Evolutionary conservation across 2,329 filamentous ascomycete species (phyloP), one percentile per base, ranked within the genome.

Genomic region (Aureobasidium musti): DNA sequence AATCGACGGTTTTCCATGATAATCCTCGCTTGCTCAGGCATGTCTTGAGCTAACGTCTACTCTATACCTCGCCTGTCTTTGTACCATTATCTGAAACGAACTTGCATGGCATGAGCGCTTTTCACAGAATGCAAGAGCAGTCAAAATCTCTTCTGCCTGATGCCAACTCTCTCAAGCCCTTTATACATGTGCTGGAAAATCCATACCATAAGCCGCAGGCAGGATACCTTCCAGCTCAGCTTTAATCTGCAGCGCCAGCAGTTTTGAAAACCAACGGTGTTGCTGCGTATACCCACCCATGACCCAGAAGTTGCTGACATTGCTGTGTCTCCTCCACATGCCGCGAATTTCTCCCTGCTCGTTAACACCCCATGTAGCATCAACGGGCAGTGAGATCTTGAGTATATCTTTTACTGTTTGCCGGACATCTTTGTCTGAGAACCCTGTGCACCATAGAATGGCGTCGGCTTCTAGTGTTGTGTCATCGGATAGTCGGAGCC

Each of bases 281-380:
- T 60, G 56, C 56, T 60, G 56, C 17, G 56, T 60, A 33, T 45
- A 60, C 11, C 56, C 56, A 30, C 56, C 37, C 56, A 60, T 60
- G 8, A 60, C 28, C 56, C 56, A 60, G 13, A 28, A 60, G 28
- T 60, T 60, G 21, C 33, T 23, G 13, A 60, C 56, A 13, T 21
- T 13, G 11, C n/a, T 28, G 14, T 60, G 56, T 8, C 56, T 39
- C 56, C 17, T 60, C 56, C 56, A 60, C 56, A 60, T 28, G 10
- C 56, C 56, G 5, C 56, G 37, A 8, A 60, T n/a, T 5, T 60
- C 37, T 5, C 56, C 56, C 28, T 60, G 21, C 2, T 28, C 23
- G 11, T 60, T 26, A 17, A 60, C 56, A n/a, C 56, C 56, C 56
- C 56, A 60, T 14, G 56, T 60, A 11, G 39, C 23, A 19, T 60